Percentiles rank a stretch among this genome's conserved stretches.
Conservation (phyloP, 2,329 filamentous ascomycete genomes). For the Diaporthe aspalathi region DNA sequence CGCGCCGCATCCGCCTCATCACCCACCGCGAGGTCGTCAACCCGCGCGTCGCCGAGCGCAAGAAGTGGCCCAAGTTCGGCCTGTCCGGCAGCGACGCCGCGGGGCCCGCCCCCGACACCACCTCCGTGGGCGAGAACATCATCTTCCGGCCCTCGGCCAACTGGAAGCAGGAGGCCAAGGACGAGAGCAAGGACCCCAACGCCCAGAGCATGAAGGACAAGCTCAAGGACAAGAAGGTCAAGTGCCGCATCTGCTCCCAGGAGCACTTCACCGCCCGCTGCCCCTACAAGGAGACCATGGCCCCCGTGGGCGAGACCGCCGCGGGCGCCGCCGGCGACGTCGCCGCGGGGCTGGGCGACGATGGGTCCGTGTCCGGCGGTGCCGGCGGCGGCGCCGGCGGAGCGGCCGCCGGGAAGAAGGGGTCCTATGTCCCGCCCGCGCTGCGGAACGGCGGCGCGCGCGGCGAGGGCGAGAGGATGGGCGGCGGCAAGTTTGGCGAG, state of each 20-base stretch:
- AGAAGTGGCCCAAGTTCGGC: constrained; percentile 94
- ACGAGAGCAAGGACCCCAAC: constrained; percentile 78
- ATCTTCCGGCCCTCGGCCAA: constrained; percentile 92
- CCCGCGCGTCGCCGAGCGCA: constrained; percentile 94
- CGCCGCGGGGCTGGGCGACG: constrained; percentile 66
- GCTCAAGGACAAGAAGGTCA: constrained; percentile 99
- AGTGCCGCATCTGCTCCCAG: constrained; percentile 98
- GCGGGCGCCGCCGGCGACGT: constrained; percentile 62
- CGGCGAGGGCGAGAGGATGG: constrained; percentile 83
- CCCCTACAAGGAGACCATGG: constrained; percentile 99
- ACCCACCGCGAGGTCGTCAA: constrained; percentile 94
- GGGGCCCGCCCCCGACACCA: constrained; percentile 90
- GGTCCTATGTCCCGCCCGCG: constrained; percentile 94
- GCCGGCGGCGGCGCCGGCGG: constrained; percentile 60
- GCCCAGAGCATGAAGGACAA: constrained; percentile 81
- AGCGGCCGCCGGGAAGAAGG: constrained; percentile 74
- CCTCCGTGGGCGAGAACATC: constrained; percentile 96
- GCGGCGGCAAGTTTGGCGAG: constrained; percentile 84
- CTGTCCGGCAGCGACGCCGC: constrained; percentile 84
- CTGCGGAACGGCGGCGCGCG: constrained; percentile 76
- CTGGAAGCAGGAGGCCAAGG: constrained; percentile 91
- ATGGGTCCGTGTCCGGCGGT: constrained; percentile 53
- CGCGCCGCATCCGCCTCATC: constrained; percentile 92
- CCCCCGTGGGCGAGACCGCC: constrained; percentile 76
- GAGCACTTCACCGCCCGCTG: constrained; percentile 99